A percentile compares a stretch with the other conserved stretches of the same genome.
Conservation (phyloP, 129 eudicot species). For the sunflower (Helianthus annuus) region HanXRQr2.0-SUNRISE NC_035449.2:177982589-177983088, state of each 20-base stretch:
- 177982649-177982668: neutral
- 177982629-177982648: too few relatives aligned
- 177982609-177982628: too few relatives aligned
- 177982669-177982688: neutral
- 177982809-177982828: neutral
- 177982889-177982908: neutral
- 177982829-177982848: neutral
- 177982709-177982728: neutral
- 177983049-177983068: conserved; percentile 5
- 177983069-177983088: neutral
- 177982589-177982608: too few relatives aligned
- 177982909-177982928: neutral
- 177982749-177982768: neutral
- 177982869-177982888: neutral
- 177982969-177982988: neutral
- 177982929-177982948: neutral
- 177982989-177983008: neutral
- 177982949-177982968: neutral
- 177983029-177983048: neutral
- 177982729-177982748: neutral
- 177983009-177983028: neutral
- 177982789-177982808: neutral
- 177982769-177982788: neutral
- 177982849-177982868: neutral
- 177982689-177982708: neutral